A percentile compares a stretch with the other conserved stretches of the same genome.
These are phyloP conservation scores for Pistacia atlantica DNA, from an alignment of 345 rosid genomes.

Conservation along the genomic window DNA sequence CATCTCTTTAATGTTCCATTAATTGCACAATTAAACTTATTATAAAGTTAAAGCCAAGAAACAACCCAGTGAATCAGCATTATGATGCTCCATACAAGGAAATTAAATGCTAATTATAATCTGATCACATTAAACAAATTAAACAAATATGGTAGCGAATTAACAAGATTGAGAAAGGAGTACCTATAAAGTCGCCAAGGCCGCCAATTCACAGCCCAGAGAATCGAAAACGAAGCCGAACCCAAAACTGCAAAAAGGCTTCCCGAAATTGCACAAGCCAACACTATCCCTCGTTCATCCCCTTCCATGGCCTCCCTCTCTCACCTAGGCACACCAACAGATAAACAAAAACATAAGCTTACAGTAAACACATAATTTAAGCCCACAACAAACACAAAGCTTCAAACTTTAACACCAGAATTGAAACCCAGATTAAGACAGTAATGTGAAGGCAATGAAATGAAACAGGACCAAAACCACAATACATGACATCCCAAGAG, in stretches of 20 bases:
- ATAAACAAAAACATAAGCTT: conserved; percentile 1
- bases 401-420: conserved; percentile 4
- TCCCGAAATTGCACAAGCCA: conserved; percentile 87
- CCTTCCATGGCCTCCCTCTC: conserved; percentile 79
- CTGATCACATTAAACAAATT: neutral
- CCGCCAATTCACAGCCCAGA: conserved; percentile 97
- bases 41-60: neutral
- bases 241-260: conserved; percentile 77
- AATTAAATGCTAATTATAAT: neutral
- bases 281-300: conserved; percentile 56
- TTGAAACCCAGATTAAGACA: conserved; percentile 22
- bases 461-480: conserved; percentile 2
- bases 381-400: conserved; percentile 11
- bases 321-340: conserved; percentile 44
- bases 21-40: neutral
- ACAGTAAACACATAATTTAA: conserved; percentile 3
- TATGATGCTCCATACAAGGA: neutral
- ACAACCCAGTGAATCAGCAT: neutral
- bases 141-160: neutral
- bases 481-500: neutral
- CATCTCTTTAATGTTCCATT: neutral
- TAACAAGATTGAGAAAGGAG: neutral
- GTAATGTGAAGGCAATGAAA: conserved; percentile 18
- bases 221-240: conserved; percentile 77
- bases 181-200: conserved; percentile 99